phyloP scores from a whole-genome alignment of 2,329 filamentous ascomycete genomes.

The Fusarium temperatum region DNA sequence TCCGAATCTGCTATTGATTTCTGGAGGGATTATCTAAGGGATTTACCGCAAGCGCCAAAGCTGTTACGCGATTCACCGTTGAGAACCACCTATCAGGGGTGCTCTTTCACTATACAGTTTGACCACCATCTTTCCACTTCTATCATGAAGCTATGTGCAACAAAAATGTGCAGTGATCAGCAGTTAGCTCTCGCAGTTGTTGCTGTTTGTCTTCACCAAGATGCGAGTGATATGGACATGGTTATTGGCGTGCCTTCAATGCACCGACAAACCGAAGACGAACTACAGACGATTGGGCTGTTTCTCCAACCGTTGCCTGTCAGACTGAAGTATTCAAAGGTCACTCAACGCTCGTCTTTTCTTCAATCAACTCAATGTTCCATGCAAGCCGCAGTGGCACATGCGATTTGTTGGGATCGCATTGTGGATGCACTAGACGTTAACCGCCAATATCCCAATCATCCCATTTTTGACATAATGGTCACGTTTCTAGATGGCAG shows the following conservation, averaged over 20 bases:
- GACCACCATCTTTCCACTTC: background rate
- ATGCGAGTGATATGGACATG: background rate
- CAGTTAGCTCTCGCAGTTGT: background rate
- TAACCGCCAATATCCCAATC: background rate
- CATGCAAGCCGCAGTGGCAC: background rate
- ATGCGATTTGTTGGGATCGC: background rate
- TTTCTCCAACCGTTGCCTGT: background rate
- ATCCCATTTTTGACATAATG: background rate
- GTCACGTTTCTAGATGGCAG: background rate
- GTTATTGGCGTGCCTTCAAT: background rate
- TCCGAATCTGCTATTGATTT: background rate
- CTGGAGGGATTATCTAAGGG: background rate
- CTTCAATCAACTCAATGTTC: background rate
- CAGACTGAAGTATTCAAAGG: background rate
- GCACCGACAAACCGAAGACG: background rate
- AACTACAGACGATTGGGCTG: background rate
- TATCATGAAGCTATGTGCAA: background rate
- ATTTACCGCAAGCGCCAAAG: background rate
- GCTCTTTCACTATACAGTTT: background rate
- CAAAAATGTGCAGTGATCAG: background rate
- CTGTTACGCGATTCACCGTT: background rate
- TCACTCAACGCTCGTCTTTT: background rate
- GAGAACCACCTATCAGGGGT: background rate
- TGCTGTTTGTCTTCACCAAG: background rate
- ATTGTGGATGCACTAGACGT: background rate